These are phyloP conservation scores for Salix caprea DNA, from an alignment of 345 rosid species.

Conservation along the genomic window DNA sequence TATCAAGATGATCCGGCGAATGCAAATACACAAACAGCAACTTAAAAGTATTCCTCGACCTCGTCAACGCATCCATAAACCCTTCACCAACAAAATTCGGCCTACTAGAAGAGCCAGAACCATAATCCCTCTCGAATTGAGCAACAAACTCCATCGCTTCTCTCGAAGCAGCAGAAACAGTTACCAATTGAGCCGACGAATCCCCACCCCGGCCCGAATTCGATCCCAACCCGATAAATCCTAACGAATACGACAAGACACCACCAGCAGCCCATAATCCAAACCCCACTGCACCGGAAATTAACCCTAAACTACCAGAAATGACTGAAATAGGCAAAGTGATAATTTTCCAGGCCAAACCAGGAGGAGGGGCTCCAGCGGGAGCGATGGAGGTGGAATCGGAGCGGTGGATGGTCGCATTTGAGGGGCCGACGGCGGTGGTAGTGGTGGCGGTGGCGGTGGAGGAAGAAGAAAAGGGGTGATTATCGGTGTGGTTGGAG, in stretches of 20 bases:
- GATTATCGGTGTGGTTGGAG: constrained; percentile 21
- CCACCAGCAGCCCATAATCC: constrained; percentile 98
- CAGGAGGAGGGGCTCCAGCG: constrained; percentile 38
- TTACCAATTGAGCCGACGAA: constrained; percentile 46
- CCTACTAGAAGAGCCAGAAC: constrained; percentile 37
- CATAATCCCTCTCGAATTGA: constrained; percentile 76
- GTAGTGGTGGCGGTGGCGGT: constrained; percentile 23
- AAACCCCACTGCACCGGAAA: constrained; percentile 85
- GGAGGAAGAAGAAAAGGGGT: not conserved
- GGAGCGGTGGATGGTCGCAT: too few relatives aligned
- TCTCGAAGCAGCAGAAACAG: constrained; percentile 58
- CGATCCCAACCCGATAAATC: constrained; percentile 70
- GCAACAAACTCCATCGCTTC: constrained; percentile 78
- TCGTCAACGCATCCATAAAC: constrained; percentile 90
- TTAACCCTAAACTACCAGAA: constrained; percentile 78
- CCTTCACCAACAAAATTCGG: constrained; percentile 81
- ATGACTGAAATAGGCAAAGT: constrained; percentile 78
- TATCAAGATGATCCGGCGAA: constrained; percentile 94
- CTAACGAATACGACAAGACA: constrained; percentile 73
- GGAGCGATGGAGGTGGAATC: not conserved
- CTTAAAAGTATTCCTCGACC: constrained; percentile 71
- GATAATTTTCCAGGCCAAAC: constrained; percentile 76
- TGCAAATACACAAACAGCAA: constrained; percentile 88
- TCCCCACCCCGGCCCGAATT: constrained; percentile 38
- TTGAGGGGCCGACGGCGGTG: not conserved